Percentiles rank a stretch among this genome's conserved stretches.
phyloP scores from a whole-genome alignment of 345 rosid genomes.

The Bruguiera gymnorhiza region DNA sequence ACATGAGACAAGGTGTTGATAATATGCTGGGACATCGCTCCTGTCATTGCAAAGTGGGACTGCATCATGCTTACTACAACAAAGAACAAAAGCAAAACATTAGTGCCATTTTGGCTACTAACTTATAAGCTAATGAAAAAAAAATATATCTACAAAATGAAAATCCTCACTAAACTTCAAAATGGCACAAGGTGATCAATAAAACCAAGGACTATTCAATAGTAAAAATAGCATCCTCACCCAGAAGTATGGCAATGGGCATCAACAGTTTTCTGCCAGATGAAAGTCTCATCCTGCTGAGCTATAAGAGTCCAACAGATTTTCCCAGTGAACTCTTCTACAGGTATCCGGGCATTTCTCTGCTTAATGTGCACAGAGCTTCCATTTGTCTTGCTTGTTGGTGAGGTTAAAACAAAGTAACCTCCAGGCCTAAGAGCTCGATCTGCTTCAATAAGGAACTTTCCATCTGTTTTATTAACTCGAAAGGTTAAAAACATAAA shows the following conservation, averaged over 20 bases:
- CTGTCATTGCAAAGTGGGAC: slow-evolving; percentile 73
- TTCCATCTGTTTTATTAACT: slow-evolving; percentile 58
- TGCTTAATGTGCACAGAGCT: slow-evolving; percentile 45
- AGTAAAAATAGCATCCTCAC: slow-evolving; percentile 41
- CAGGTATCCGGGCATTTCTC: slow-evolving; percentile 47
- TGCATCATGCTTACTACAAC: slow-evolving; percentile 44
- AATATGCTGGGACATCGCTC: slow-evolving; percentile 55
- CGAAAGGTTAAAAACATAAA: slow-evolving; percentile 20
- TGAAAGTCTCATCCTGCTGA: slow-evolving; percentile 93
- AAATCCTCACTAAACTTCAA: background rate
- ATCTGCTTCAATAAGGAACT: slow-evolving; percentile 86
- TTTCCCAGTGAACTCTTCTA: slow-evolving; percentile 61
- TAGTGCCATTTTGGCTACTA: background rate
- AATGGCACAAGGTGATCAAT: slow-evolving; percentile 4
- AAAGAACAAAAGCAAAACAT: slow-evolving; percentile 13
- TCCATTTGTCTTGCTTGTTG: slow-evolving; percentile 57
- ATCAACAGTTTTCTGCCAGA: slow-evolving; percentile 92
- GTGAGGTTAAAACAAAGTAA: slow-evolving; percentile 84
- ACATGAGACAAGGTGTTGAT: slow-evolving; percentile 79
- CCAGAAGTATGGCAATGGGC: slow-evolving; percentile 56
- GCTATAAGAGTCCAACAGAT: slow-evolving; percentile 84
- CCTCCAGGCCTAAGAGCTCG: slow-evolving; percentile 96
- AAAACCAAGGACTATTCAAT: background rate
- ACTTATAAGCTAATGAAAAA: background rate
- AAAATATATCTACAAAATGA: background rate